Evolutionary conservation across 805 yeast genomes (phyloP).

Genomic region (Jamesozyma piceae): DNA sequence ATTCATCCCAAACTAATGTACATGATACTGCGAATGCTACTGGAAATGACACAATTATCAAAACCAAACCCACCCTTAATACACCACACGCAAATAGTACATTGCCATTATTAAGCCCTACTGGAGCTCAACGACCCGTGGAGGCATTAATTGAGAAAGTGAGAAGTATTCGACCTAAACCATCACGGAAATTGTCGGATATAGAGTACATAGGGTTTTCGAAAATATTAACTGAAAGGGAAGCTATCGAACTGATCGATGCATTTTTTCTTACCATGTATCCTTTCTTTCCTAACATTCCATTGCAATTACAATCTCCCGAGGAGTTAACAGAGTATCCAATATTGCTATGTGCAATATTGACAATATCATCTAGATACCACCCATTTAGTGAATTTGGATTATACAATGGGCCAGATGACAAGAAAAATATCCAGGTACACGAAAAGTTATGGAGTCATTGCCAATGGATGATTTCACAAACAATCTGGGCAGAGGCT

Average conservation of each 20-base stretch:
- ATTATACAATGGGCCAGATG: constrained; percentile 25
- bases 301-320: constrained; percentile 59
- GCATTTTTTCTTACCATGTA: constrained; percentile 71
- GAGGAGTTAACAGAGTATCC: constrained; percentile 68
- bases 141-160: constrained; percentile 29
- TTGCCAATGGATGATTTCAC: constrained; percentile 71
- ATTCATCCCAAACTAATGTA: background rate
- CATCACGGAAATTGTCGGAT: constrained; percentile 38
- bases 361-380: constrained; percentile 74
- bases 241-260: constrained; percentile 48
- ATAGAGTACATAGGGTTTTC: constrained; percentile 49
- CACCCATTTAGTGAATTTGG: constrained; percentile 44
- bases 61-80: constrained; percentile 1
- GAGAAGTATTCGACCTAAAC: constrained; percentile 27
- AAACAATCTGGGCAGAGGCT: constrained; percentile 91
- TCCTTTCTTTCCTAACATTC: constrained; percentile 85
- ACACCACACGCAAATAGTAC: constrained; percentile 13
- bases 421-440: constrained; percentile 43
- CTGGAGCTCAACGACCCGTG: constrained; percentile 18
- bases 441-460: constrained; percentile 80
- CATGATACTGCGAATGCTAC: background rate
- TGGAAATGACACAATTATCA: background rate
- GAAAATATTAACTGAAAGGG: constrained; percentile 51
- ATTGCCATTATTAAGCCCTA: constrained; percentile 21
- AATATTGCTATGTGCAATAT: constrained; percentile 65